phyloP scores from a whole-genome alignment of 257 asterid species.

The Scutellaria barbata region DNA sequence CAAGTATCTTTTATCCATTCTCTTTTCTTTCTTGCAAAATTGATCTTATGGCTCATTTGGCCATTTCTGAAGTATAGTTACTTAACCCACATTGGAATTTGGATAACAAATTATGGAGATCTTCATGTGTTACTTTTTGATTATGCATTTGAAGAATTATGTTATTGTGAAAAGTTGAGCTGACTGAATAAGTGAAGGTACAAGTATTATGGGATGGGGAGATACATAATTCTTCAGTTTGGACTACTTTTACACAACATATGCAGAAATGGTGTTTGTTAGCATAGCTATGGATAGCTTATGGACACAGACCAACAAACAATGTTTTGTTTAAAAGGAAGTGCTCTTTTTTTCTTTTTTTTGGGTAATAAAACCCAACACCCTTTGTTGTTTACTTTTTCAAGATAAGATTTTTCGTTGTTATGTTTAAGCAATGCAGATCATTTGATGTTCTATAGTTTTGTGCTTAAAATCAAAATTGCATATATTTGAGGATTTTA shows the following conservation, averaged over 20 bases:
- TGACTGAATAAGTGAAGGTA: slow-evolving; percentile 5
- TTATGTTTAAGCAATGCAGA: neutral
- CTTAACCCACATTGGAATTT: slow-evolving; percentile 2
- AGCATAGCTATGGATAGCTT: slow-evolving; percentile 10
- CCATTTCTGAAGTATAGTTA: slow-evolving; percentile 4
- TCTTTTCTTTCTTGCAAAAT: slow-evolving; percentile 8
- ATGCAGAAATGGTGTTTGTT: slow-evolving; percentile 7
- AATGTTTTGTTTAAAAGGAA: slow-evolving; percentile 1
- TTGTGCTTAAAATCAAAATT: no score
- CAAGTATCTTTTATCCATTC: slow-evolving; percentile 14
- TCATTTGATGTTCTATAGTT: no score
- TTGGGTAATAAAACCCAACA: no score
- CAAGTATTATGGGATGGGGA: slow-evolving; percentile 23
- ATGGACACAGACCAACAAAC: neutral
- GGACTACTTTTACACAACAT: slow-evolving; percentile 1
- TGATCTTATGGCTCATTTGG: neutral
- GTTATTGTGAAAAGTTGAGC: neutral
- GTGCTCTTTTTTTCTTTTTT: neutral
- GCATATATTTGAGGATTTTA: no score
- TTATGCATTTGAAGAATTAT: slow-evolving; percentile 7
- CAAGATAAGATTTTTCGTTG: neutral
- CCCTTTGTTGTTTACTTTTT: no score
- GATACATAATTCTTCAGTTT: slow-evolving; percentile 5
- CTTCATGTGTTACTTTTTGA: neutral
- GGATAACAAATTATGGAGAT: neutral